Base-by-base conservation (phyloP, 495 filamentous ascomycete genomes). In the Hypoxylon lienhwacheense region DNA sequence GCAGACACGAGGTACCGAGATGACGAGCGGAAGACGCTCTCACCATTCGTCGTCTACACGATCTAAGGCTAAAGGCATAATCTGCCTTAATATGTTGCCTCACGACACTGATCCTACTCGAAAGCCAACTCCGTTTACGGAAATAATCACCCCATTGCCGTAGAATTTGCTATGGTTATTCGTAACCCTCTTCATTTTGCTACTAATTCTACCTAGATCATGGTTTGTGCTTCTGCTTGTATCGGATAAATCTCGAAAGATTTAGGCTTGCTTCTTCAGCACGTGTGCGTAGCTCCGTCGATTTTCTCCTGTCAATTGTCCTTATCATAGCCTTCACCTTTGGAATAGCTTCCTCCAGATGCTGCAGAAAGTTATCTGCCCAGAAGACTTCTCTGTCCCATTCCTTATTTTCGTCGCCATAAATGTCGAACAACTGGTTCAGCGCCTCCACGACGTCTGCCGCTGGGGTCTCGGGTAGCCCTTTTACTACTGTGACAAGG, bases 401-500 rank as follows among this genome's bases (percentile, higher is more conserved):
- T 22, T 69, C 63, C 45, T 67, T 74, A 11, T 70, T 70, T 47
- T 78, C 76, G 46, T 85, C 83, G 5, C 77, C 77, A 56, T 85
- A 85, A 25, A 85, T 76, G 39, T 85, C 83, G 53, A 82, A 82
- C 15, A 85, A 47, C 59, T 82, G 77, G 64, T 85, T 80, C 28
- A 85, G 64, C 8, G 78, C 77, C 64, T 85, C 82, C 14, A 85
- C 70, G 2, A 70, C 59, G 25, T 82, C 77, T 4, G 75, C 79
- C 4, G 75, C 60, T 0, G 77, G 66, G 2, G 74, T 71, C n/a
- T 74, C 67, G 5, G 77, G 71, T 6, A 74, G 60, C 7, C 49
- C 52, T 19, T 70, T 62, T 11, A 84, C 61, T 5, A 80, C 56
- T 1, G 78, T 79, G 36, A 85, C 58, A 34, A 85, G 66, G 63